Evolutionary conservation across 345 rosid species (phyloP).

Genomic region (Arabidopsis suecica): DNA sequence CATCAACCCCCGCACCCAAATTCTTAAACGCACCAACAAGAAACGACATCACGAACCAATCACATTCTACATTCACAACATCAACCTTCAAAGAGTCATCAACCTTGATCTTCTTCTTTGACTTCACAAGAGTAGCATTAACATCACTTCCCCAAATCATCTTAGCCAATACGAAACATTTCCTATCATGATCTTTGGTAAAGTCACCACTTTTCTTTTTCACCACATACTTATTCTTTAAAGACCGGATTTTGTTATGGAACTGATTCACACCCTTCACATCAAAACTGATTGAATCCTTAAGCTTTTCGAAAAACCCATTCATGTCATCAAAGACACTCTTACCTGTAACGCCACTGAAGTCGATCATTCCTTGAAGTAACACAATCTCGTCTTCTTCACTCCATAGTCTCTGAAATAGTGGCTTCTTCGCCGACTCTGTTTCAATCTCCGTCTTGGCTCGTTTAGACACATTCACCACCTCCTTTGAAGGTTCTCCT

Average conservation of each 20-base stretch:
- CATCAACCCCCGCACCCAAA: too few species aligned
- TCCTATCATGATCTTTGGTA: too few species aligned
- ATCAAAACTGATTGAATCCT: not conserved
- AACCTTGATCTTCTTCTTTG: too few species aligned
- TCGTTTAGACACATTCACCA: not conserved
- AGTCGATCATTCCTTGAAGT: not conserved
- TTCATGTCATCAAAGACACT: not conserved
- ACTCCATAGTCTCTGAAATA: not conserved
- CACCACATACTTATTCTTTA: not conserved
- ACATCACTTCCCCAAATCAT: too few species aligned
- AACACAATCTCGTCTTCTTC: not conserved
- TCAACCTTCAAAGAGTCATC: too few species aligned
- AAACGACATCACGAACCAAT: too few species aligned
- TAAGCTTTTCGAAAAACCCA: not conserved
- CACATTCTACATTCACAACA: too few species aligned
- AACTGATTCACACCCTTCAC: not conserved
- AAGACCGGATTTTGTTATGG: not conserved
- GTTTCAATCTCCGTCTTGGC: not conserved
- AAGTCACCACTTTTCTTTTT: too few species aligned
- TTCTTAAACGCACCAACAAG: too few species aligned
- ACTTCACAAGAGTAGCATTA: not conserved
- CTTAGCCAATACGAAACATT: too few species aligned
- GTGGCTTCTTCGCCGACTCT: not conserved
- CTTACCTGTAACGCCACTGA: not conserved
- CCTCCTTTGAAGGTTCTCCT: too few species aligned